Base-by-base conservation (phyloP, 164 flowering plant species). In the Euptelea pleiosperma region DNA sequence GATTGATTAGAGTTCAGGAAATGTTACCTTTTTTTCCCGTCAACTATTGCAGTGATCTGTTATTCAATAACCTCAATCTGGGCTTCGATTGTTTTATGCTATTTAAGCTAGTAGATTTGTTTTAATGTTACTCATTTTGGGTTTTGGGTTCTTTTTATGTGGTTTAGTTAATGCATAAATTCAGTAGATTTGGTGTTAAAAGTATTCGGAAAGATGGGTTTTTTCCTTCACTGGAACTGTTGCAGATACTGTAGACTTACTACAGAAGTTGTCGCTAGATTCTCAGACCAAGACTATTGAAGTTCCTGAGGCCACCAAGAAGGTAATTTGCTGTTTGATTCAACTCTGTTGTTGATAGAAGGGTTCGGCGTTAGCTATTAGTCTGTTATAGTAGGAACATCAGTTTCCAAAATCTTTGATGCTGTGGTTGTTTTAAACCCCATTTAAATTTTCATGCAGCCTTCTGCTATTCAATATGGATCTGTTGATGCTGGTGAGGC, bases 241-340 rank as follows among this genome's bases (percentile, higher is more conserved):
- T 18, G 26, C 73, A 86, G 91, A 82, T 71, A 67, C 86, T 53
- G 53, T 91, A 60, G 88, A 84, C 52, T 71, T 88, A 75, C 61
- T 88, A 47, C 78, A 85, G 73, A 88, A 83, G 3, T 53, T 85
- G 56, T 64, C 86, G 0, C 35, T 88, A 47, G 90, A 88, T 55
- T 60, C 89, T 35, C 86, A 79, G 42, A 11, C 77, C 34, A 78
- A 82, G 69, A 29, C 73, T 4, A 8, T 74, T 52, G 85, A 82
- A 47, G 67, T 68, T 25, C 68, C 80, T 8, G 87, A 84, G 70
- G 65, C 80, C 2, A 60, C 76, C 15, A 89, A 86, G 59, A 86
- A 82, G 87, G 88, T 83, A 67, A 35, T 14, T 41, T 26, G n/a
- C 25, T 5, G 22, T 16, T 36, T 35, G 9, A 14, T 3, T 12